Evolutionary conservation across 2,329 filamentous ascomycete species (phyloP), one percentile per base, ranked within the genome.

Genomic region (Epicoccum sorghinum): DNA sequence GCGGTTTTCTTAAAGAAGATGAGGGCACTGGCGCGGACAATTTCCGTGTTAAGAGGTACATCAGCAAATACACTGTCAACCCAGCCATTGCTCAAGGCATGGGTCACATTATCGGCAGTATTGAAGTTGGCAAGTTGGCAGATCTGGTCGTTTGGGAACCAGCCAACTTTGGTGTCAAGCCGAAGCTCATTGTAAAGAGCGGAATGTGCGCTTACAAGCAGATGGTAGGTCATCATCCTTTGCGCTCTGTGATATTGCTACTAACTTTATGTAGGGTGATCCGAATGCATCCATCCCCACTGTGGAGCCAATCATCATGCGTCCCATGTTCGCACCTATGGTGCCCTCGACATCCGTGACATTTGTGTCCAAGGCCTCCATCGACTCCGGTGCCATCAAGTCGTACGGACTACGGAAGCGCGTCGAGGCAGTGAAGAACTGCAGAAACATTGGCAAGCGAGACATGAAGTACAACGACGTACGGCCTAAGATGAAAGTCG

Each of bases 51-150:
- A 96, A 96, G 80, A 79, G 93, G 24, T 98, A 98, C 72, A 82
- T 98, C 40, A 91, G 89, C 78, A 98, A 98, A 79, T 97, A 97
- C 75, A 98, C 93, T 22, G 87, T 98, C 77, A 98, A 98, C 76
- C 91, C 93, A 1, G 91, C 93, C 9, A 82, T 97, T 58, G 87
- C 93, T 0, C 93, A 98, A 75, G 93, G 93, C 2, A 96, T 98
- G 87, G 78, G 82, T 0, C 93, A 97, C 72, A 68, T 96, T 2
- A 85, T 98, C 58, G 93, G 93, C 7, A 93, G 89, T 63, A 77
- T 97, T 48, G 92, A 97, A 78, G 85, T 91, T 0, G 93, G 92
- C 45, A 97, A 96, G 78, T 76, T 96, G 42, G 93, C 93, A 0
- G 93, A 98, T 73, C 73, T 98, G 42, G 90, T 96, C 1, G 69